A percentile compares a stretch with the other conserved stretches of the same genome.
Evolutionary conservation across 495 filamentous ascomycete genomes (phyloP).

Genomic region (Oidiodendron maius): DNA sequence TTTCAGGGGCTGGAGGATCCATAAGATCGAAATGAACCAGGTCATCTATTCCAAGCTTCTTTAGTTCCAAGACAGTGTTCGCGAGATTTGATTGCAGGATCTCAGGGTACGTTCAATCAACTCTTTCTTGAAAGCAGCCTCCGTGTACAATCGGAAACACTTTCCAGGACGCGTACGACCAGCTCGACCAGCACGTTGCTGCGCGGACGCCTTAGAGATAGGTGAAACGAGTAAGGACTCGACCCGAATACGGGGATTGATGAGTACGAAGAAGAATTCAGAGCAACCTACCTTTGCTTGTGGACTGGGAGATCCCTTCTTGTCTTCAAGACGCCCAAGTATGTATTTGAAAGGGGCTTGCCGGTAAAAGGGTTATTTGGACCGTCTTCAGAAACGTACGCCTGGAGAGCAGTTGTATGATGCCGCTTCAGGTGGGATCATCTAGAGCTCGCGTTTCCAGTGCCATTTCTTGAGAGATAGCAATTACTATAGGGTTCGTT

Average conservation of each 20-base stretch:
- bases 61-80: conserved; percentile 91
- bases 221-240: conserved; percentile 94
- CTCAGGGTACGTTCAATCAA: conserved; percentile 93
- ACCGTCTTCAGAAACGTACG: conserved; percentile 68
- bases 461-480: conserved; percentile 29
- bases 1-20: conserved; percentile 98
- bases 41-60: conserved; percentile 94
- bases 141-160: conserved; percentile 95
- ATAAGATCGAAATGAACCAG: conserved; percentile 98
- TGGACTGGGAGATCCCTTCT: conserved; percentile 85
- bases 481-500: conserved; percentile 22
- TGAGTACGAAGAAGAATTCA: too few relatives aligned
- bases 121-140: conserved; percentile 95
- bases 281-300: conserved; percentile 74
- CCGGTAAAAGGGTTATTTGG: conserved; percentile 82
- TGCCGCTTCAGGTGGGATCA: conserved; percentile 69
- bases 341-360: conserved; percentile 66
- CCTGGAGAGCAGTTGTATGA: conserved; percentile 71
- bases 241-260: conserved; percentile 93
- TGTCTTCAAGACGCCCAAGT: conserved; percentile 80
- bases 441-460: conserved; percentile 35
- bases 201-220: conserved; percentile 97
- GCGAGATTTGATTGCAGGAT: conserved; percentile 91
- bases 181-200: conserved; percentile 96
- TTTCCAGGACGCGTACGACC: conserved; percentile 97